These are phyloP conservation scores for Cyanophora paradoxa DNA, from an alignment of 78 protist genomes.

Conservation along the genomic window DNA sequence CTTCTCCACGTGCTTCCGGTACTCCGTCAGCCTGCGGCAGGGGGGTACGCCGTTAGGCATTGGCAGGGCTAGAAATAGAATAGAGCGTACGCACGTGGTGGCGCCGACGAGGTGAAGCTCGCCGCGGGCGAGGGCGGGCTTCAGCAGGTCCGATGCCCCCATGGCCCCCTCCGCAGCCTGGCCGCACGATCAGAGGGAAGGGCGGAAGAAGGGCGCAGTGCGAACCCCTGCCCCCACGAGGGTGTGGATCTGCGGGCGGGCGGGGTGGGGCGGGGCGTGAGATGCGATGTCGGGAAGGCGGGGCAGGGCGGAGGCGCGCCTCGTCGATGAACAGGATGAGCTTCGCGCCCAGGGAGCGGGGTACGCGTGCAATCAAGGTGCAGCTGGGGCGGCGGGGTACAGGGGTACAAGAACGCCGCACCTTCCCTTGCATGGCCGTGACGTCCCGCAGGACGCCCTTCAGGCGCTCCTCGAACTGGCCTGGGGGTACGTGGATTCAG, in stretches of 20 bases:
- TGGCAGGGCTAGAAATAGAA: no score
- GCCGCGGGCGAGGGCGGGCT: slow-evolving; percentile 96
- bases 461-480: slow-evolving; percentile 97
- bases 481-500: no score
- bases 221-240: slow-evolving; percentile 93
- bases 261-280: no score
- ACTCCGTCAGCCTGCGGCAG: slow-evolving; percentile 81
- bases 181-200: no score
- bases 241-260: slow-evolving; percentile 83
- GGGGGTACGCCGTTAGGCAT: no score
- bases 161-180: slow-evolving; percentile 87
- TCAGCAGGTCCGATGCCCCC: slow-evolving; percentile 97
- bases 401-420: no score
- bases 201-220: no score
- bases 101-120: slow-evolving; percentile 95
- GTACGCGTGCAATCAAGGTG: no score
- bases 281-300: no score
- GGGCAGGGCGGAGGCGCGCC: no score
- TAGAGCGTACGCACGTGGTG: slow-evolving; percentile 85
- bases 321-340: slow-evolving; percentile 95
- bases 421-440: slow-evolving; percentile 65
- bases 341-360: no score
- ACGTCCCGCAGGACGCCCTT: slow-evolving; percentile 94
- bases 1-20: slow-evolving; percentile 90
- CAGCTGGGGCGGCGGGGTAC: no score